phyloP scores from a whole-genome alignment of 257 asterid genomes.

The Eucommia ulmoides region DNA sequence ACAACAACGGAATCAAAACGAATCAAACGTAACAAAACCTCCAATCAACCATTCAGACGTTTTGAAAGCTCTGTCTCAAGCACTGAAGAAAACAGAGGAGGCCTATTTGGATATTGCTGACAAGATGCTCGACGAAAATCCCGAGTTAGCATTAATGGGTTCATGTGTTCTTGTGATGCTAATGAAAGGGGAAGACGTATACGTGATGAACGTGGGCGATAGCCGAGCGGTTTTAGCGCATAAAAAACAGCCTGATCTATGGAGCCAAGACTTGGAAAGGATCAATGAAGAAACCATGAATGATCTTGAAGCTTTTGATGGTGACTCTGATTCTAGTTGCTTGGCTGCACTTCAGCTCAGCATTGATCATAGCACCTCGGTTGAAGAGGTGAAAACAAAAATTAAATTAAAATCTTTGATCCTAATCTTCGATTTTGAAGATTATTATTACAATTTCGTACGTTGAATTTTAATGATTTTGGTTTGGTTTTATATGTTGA shows the following conservation, averaged over 20 bases:
- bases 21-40: conserved; percentile 23
- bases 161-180: conserved; percentile 92
- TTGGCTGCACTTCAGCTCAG: conserved; percentile 71
- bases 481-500: conserved; percentile 1
- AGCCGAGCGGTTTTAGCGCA: conserved; percentile 85
- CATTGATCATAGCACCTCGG: conserved; percentile 78
- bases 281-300: conserved; percentile 74
- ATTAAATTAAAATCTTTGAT: too few species aligned
- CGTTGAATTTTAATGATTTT: too few species aligned
- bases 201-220: conserved; percentile 92
- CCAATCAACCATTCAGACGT: conserved; percentile 54
- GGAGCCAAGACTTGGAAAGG: conserved; percentile 94
- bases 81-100: conserved; percentile 72
- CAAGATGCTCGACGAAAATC: conserved; percentile 65
- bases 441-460: too few species aligned
- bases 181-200: conserved; percentile 91
- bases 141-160: conserved; percentile 96
- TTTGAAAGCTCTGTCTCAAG: conserved; percentile 62
- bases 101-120: conserved; percentile 76
- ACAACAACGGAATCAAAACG: conserved; percentile 35
- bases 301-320: conserved; percentile 65
- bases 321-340: conserved; percentile 30
- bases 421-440: too few species aligned
- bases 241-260: conserved; percentile 70
- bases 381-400: conserved; percentile 50